Evolutionary conservation across 1,284 basidiomycete genomes (phyloP).

Genomic region (Apiotrichum veenhuisii): DNA sequence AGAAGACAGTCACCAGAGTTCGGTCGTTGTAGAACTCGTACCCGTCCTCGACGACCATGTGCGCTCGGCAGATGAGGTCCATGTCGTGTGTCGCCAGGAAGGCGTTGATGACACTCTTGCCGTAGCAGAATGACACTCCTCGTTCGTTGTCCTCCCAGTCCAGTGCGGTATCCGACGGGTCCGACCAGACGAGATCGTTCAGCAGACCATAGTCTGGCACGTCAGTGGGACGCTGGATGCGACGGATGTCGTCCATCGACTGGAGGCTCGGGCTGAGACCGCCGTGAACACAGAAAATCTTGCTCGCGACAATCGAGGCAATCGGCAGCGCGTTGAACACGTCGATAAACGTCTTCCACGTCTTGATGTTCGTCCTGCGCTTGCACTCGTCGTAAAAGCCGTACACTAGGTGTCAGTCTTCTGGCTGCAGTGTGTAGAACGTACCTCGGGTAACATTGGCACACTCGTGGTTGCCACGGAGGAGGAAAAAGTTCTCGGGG

Average conservation of each 20-base stretch:
- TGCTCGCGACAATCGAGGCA: constrained; percentile 96
- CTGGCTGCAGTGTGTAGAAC: constrained; percentile 51
- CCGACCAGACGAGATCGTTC: constrained; percentile 97
- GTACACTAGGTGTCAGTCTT: constrained; percentile 64
- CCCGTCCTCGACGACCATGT: constrained; percentile 99
- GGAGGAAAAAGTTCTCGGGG: constrained; percentile 98
- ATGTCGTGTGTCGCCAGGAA: constrained; percentile 81
- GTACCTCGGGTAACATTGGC: constrained; percentile 89
- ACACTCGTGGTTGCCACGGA: constrained; percentile 98
- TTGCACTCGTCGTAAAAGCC: constrained; percentile 99
- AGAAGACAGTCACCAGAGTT: constrained; percentile 97
- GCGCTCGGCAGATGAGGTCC: constrained; percentile 98
- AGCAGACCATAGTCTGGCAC: constrained; percentile 98
- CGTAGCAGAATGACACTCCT: constrained; percentile 99
- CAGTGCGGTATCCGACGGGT: constrained; percentile 93
- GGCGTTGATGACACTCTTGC: constrained; percentile 94
- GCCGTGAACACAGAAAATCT: constrained; percentile 99
- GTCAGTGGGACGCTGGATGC: constrained; percentile 97
- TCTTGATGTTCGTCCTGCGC: constrained; percentile 98
- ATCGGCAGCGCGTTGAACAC: constrained; percentile 99
- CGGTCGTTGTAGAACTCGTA: constrained; percentile 99
- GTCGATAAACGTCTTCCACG: constrained; percentile 99
- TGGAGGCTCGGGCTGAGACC: constrained; percentile 96
- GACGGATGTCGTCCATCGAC: constrained; percentile 98
- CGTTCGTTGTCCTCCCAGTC: constrained; percentile 99